Base-by-base conservation (phyloP, 768 basidiomycete species). In the Suillus paluster region DNA sequence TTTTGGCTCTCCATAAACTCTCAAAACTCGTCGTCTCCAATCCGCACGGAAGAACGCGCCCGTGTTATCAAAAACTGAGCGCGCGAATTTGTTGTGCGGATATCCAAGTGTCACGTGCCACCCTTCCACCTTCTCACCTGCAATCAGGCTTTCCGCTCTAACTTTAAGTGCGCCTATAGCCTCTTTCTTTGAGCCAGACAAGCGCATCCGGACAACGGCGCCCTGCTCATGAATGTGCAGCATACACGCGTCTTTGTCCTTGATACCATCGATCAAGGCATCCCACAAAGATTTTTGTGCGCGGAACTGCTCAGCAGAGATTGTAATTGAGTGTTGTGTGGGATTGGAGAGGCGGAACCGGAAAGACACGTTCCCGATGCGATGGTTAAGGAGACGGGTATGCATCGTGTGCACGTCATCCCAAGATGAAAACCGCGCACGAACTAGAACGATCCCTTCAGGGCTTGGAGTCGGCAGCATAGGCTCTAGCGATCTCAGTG, bases 121-220 rank as follows among this genome's bases (percentile, higher is more conserved):
- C 38, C 78, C 78, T 4, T 73, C 71, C 3, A 88, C 72, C 39
- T 72, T 81, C 44, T 83, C 81, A 6, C 87, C 87, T 25, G 76
- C 76, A 3, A 79, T 81, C 42, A 88, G 68, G 57, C 75, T 80
- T 69, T 88, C 87, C 0, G 85, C 83, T 57, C 86, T 75, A 14
- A 88, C 86, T 73, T 87, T 88, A 62, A 89, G 67, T 5, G 80
- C 77, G 2, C 87, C 87, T 1, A 83, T 78, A 1, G 79, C 79
- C 64, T 83, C 81, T 71, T 83, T 83, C 55, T 83, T 81, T 12
- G 82, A 76, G 0, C 87, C 86, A 1, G 75, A 65, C n/a, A 87
- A 76, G 6, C 73, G 78, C 44, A 88, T 77, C 17, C 74, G 71
- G 49, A 81, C 76, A 9, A 49, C 52, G 41, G 68, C 66, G 21